Evolutionary conservation across 176 grass and related monocot genomes (phyloP), one percentile per base, ranked within the genome.

Genomic region (Carex cristatella): DNA sequence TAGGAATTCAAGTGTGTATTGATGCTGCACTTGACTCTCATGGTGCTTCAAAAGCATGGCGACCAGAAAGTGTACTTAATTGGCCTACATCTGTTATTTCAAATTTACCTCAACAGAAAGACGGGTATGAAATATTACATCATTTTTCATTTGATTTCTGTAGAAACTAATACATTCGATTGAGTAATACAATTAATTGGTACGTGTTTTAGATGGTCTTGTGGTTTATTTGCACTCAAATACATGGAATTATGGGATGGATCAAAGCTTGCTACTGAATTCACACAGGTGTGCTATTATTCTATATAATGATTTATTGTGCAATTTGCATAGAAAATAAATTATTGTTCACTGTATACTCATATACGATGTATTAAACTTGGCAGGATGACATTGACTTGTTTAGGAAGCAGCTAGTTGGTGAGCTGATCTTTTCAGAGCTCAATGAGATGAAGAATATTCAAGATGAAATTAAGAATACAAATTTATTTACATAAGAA

Each of bases 221-320:
- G 57, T 81, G 79, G 15, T 48, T 8, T 61, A 37, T 61, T 38
- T 81, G 79, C 15, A 27, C 79, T 64, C 10, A 60, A 81, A 28
- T 81, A 63, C 58, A 81, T 64, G 79, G 3, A 61, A 33, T 42
- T 57, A 14, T 81, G 79, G 31, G 32, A 58, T 63, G 79, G 76
- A 60, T 58, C 76, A 28, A n/a, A 62, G 7, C 35, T 63, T 37
- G 18, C 38, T 46, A 64, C 32, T 16, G 2, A 80, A n/a, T 80
- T 80, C 14, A 15, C 76, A 19, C 79, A 61, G 79, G 79, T 81
- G 2, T 48, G 56, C 8, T 80, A 18, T 7, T 18, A 5, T 60
- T 18, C 2, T 32, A 32, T 60, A 33, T 80, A 15, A 59, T 6
- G 51, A 1, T 60, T 37, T 32, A 8, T 60, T 5, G n/a, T 60